Evolutionary conservation across 306 rosid species (phyloP).

Genomic region (Inga oerstediana): DNA sequence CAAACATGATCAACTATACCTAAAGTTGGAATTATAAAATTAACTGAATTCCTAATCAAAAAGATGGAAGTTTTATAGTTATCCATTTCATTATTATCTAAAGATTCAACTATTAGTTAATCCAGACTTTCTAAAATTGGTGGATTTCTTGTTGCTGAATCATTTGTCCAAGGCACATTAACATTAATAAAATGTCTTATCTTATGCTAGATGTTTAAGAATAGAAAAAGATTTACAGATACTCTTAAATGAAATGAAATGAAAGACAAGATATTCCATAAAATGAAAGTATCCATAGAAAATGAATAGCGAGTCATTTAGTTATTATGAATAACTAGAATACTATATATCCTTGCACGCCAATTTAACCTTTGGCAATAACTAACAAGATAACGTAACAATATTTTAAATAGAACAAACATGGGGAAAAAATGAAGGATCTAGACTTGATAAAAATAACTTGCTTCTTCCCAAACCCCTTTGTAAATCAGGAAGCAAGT

Average conservation of each 20-base stretch:
- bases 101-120: constrained; percentile 27
- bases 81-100: constrained; percentile 22
- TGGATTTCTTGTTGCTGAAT: constrained; percentile 6
- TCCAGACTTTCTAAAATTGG: constrained; percentile 25
- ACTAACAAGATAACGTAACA: constrained; percentile 8
- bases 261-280: not conserved
- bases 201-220: not conserved
- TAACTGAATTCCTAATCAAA: not conserved
- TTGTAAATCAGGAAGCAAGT: constrained; percentile 30
- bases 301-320: not conserved
- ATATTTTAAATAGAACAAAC: constrained; percentile 25
- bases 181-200: not conserved
- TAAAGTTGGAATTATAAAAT: no score
- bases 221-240: not conserved
- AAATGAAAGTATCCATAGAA: constrained; percentile 17
- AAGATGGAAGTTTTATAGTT: constrained; percentile 1
- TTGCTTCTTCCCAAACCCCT: constrained; percentile 24
- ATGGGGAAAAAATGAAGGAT: constrained; percentile 26
- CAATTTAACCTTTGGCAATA: not conserved
- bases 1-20: no score
- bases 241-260: constrained; percentile 14
- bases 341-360: constrained; percentile 2
- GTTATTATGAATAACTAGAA: constrained; percentile 15
- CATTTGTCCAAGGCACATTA: constrained; percentile 5
- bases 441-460: constrained; percentile 34